These are phyloP conservation scores for Penicillium parvum DNA, from an alignment of 495 filamentous ascomycete genomes.

Conservation along the genomic window DNA sequence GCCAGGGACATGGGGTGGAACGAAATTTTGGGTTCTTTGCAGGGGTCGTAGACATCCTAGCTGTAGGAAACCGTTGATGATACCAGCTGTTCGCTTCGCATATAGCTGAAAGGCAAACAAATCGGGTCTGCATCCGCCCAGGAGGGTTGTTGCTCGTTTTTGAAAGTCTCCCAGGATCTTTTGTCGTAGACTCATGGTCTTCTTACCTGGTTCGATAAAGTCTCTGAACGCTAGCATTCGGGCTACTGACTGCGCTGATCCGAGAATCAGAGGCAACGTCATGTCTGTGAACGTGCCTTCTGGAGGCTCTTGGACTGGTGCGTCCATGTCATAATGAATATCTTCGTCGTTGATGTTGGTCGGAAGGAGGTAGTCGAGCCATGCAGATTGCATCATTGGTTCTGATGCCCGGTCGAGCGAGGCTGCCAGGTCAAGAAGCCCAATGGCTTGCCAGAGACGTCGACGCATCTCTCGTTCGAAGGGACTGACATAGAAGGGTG, in stretches of 20 bases:
- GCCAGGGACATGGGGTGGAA: constrained; percentile 22
- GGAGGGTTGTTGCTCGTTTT: constrained; percentile 15
- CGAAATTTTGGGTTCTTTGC: constrained; percentile 21
- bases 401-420: constrained; percentile 34
- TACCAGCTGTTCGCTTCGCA: constrained; percentile 13
- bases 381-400: constrained; percentile 36
- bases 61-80: constrained; percentile 29
- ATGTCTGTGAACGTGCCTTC: constrained; percentile 31
- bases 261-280: constrained; percentile 26
- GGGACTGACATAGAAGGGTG: constrained; percentile 29
- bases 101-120: constrained; percentile 27
- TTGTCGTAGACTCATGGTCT: constrained; percentile 23
- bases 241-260: constrained; percentile 21
- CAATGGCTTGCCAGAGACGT: constrained; percentile 35
- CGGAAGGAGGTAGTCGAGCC: constrained; percentile 26
- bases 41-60: constrained; percentile 31
- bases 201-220: constrained; percentile 20
- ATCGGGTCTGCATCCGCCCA: constrained; percentile 23
- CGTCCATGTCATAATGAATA: constrained; percentile 26
- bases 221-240: constrained; percentile 29
- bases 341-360: constrained; percentile 33
- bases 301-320: constrained; percentile 12
- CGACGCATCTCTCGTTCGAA: constrained; percentile 36
- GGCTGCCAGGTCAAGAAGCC: constrained; percentile 33
- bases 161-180: constrained; percentile 30